These are phyloP conservation scores for Datisca glomerata DNA, from an alignment of 306 rosid species.

Conservation along the genomic window DNA sequence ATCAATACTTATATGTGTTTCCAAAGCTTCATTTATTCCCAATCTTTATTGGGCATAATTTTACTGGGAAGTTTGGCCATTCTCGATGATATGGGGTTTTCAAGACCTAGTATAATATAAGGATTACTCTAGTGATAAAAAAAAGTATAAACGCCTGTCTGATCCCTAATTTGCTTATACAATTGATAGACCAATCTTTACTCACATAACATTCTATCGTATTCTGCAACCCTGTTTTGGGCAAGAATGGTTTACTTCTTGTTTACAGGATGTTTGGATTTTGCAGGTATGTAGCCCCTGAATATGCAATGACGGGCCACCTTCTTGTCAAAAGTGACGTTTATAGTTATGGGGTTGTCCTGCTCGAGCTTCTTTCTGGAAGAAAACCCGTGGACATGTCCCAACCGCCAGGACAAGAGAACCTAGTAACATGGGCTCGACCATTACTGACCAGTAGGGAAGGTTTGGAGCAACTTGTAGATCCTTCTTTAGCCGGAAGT, in stretches of 20 bases:
- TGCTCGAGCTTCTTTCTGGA: conserved; percentile 88
- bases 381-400: conserved; percentile 92
- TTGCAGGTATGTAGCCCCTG: conserved; percentile 93
- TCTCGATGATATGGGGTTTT: too few species aligned
- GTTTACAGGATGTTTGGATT: too few species aligned
- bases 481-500: conserved; percentile 69
- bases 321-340: conserved; percentile 95
- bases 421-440: conserved; percentile 85
- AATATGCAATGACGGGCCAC: conserved; percentile 98
- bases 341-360: conserved; percentile 94
- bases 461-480: conserved; percentile 77
- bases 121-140: too few species aligned
- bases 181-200: too few species aligned
- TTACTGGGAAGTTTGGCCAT: not conserved
- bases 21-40: too few species aligned
- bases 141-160: too few species aligned
- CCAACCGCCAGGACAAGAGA: conserved; percentile 76
- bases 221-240: too few species aligned
- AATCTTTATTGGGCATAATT: not conserved
- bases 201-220: too few species aligned
- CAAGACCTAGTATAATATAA: too few species aligned
- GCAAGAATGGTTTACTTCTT: too few species aligned
- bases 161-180: too few species aligned
- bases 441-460: conserved; percentile 60
- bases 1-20: too few species aligned